Conservation (phyloP, 805 yeast species). For the Barnettozyma populi region DNA sequence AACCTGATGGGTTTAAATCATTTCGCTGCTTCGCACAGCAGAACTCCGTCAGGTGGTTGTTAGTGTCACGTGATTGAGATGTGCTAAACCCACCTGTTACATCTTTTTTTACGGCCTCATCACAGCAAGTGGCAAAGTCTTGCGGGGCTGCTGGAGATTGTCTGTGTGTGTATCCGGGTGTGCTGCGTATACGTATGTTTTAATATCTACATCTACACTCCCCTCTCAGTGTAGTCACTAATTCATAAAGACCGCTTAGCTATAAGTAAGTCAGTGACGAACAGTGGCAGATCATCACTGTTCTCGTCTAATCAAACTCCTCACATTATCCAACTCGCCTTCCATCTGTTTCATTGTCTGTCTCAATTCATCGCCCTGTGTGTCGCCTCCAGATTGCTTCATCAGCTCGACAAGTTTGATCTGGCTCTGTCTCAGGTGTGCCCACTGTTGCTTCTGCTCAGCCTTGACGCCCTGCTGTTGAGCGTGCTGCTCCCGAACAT, state of each 20-base stretch:
- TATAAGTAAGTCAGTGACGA: no score
- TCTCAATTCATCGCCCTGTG: constrained; percentile 3
- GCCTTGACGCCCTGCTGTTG: constrained; percentile 4
- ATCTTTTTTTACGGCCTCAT: no score
- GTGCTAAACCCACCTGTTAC: no score
- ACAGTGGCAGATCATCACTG: neutral
- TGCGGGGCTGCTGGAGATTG: no score
- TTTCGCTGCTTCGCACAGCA: neutral
- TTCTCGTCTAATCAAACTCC: constrained; percentile 12
- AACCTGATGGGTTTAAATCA: neutral
- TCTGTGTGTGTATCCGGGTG: no score
- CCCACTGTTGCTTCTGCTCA: constrained; percentile 4
- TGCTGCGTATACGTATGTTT: no score
- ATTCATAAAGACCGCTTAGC: neutral
- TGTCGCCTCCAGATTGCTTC: constrained; percentile 1
- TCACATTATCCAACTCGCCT: constrained; percentile 10
- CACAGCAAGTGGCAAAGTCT: no score
- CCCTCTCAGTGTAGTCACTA: neutral
- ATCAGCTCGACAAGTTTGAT: constrained; percentile 6
- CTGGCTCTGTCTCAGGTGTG: constrained; percentile 11
- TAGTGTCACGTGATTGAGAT: constrained; percentile 1
- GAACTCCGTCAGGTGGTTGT: constrained; percentile 1
- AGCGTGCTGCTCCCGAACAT: constrained; percentile 43
- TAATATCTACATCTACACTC: neutral
- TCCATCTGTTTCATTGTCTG: constrained; percentile 12